Evolutionary conservation across 129 eudicot genomes (phyloP), one percentile per base, ranked within the genome.

Genomic region (Gnaphalium uliginosum): DNA sequence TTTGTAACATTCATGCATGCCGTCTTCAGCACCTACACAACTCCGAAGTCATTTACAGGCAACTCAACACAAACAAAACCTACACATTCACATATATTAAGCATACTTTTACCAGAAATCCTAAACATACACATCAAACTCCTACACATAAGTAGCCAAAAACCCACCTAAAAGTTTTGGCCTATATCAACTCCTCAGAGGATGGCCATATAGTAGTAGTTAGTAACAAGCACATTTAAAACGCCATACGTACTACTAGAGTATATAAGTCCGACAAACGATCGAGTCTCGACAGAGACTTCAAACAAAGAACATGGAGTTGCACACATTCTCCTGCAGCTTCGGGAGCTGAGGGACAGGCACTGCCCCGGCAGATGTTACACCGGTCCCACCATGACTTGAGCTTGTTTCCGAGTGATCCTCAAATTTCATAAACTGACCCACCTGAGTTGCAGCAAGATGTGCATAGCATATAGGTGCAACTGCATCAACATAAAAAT

Each of bases 361-460:
- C 13, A 83, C 79, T 7, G 65, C 82, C 48, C 78, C 86, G 13
- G 79, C 89, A 10, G 71, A 66, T 32, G 71, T 66, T 4, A 66
- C 71, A 18, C 83, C 83, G 1, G 83, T 79, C 21, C 87, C 88
- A 8, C 92, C 95, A 23, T 88, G 95, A 68, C 90, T 83, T 0
- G 96, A 86, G 29, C 91, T 85, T 0, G 89, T 86, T 73, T 88
- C 92, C 0, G 96, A 84, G 18, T 67, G 79, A 4, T 87, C 96
- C 35, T 89, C 96, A 29, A 89, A 87, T 27, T 89, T 89, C 77
- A 83, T 83, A 65, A 89, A 89, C 37, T 72, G 81, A 0, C 88
- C 86, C 74, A 92, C 68, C 79, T 89, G 97, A 24, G 89, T 80
- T 0, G 97, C 96, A 1, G 96, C 97, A 68, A 92, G 81, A 63